Conservation (phyloP, 345 rosid genomes). For the Citrus sinensis region DVS_A1.0 CM039162.1:24546501-24547000, state of each 20-base stretch:
- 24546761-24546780: neutral
- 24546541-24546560: slow-evolving; percentile 89
- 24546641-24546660: slow-evolving; percentile 90
- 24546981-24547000: neutral
- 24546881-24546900: slow-evolving; percentile 46
- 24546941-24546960: neutral
- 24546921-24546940: slow-evolving; percentile 4
- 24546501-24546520: neutral
- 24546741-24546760: neutral
- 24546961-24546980: neutral
- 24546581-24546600: slow-evolving; percentile 94
- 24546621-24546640: slow-evolving; percentile 81
- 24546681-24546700: neutral
- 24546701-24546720: neutral
- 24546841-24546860: slow-evolving; percentile 95
- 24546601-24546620: slow-evolving; percentile 90
- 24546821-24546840: slow-evolving; percentile 89
- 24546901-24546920: slow-evolving; percentile 2
- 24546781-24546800: neutral
- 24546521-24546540: slow-evolving; percentile 78
- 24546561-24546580: slow-evolving; percentile 86
- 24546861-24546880: slow-evolving; percentile 93
- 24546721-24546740: neutral
- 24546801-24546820: neutral
- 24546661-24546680: slow-evolving; percentile 14